Base-by-base conservation (phyloP, 1,284 basidiomycete species). In the Cutaneotrichosporon daszewskae region DNA sequence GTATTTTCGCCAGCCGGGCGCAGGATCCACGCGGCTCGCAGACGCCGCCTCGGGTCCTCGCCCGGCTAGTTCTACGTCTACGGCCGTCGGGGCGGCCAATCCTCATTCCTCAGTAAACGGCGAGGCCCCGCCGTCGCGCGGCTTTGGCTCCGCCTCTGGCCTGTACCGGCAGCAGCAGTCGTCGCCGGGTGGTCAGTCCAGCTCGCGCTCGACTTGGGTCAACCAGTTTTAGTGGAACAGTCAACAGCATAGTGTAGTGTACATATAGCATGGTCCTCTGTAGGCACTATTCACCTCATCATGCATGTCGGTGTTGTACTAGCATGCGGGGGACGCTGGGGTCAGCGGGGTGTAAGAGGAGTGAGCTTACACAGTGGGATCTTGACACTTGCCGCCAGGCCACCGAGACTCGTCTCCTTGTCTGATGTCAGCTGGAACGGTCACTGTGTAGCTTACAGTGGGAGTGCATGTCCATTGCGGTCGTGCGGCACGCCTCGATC, bases 401-500 rank as follows among this genome's bases (percentile, higher is more conserved):
- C 71, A 13, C 67, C 63, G 6, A 72, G 77, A 68, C 84, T 87
- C 2, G 90, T 94, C 72, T 94, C 90, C 67, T 92, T 92, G 67
- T 92, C 58, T 58, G 31, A 14, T 5, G 26, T 40, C 28, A 38
- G 33, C 34, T 8, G 10, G 11, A 5, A 12, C 13, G 23, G 7
- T 4, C 26, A 19, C 20, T 10, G 11, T 20, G 20, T 7, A 10
- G 49, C 58, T 49, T 34, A 60, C 58, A 74, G 53, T 71, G 67
- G 10, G 55, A 59, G 49, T 73, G 71, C 75, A 76, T 76, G 41
- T 74, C 74, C 22, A 69, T 54, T 2, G 92, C 92, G 0, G 92
- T 96, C 29, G 94, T 72, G 27, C 89, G 77, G 86, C 95, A 95
- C 2, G 92, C 94, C 63, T 90, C 87, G 45, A 97, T 96, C 0